phyloP scores from a whole-genome alignment of 2,329 filamentous ascomycete genomes.

The Colletotrichum shisoi region DNA sequence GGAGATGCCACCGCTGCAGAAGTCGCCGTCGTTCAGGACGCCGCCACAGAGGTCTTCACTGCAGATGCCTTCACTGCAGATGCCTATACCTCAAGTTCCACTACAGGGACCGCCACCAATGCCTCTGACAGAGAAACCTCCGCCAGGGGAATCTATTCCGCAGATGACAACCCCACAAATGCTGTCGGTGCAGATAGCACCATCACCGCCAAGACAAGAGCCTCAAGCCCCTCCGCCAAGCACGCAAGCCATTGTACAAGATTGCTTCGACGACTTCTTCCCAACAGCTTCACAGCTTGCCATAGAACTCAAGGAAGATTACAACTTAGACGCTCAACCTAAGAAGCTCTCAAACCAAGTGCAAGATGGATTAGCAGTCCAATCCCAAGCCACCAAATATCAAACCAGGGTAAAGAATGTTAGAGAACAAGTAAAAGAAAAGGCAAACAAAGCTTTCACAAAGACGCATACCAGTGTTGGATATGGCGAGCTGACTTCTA shows the following conservation, averaged over 20 bases:
- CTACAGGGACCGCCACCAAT: neutral
- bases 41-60: neutral
- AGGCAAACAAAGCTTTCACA: too few species aligned
- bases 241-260: constrained; percentile 62
- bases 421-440: neutral
- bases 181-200: neutral
- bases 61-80: neutral
- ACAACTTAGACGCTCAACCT: neutral
- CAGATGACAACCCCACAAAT: neutral
- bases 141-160: neutral
- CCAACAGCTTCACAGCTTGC: constrained; percentile 65
- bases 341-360: neutral
- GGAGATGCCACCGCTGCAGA: neutral
- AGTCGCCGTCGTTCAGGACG: neutral
- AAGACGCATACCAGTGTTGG: neutral
- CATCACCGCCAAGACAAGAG: neutral
- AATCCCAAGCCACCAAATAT: neutral
- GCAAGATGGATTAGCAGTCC: too few species aligned
- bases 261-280: constrained; percentile 62
- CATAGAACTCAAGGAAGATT: constrained; percentile 58
- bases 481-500: too few species aligned
- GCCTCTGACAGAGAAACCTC: neutral
- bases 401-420: too few species aligned
- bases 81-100: neutral
- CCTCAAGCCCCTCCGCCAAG: constrained; percentile 48